Conservation (phyloP, 352 stramenopile species). For the Blastocystis sp. region DNA sequence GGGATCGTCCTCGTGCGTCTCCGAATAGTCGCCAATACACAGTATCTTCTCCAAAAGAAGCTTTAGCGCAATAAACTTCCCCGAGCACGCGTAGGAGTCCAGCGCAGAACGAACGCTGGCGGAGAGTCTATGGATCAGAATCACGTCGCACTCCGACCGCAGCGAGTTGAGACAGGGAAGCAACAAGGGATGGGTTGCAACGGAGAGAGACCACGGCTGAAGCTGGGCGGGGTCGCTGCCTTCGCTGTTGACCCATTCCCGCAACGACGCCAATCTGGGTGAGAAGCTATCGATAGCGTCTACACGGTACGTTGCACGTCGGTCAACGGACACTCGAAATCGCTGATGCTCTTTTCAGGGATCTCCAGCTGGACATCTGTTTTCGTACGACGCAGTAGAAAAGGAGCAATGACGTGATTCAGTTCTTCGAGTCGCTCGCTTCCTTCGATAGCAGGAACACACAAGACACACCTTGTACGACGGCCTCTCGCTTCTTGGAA, state of each 20-base stretch:
- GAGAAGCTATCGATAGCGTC: background rate
- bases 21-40: background rate
- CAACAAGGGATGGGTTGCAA: constrained; percentile 6
- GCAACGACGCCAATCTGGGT: background rate
- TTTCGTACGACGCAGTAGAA: constrained; percentile 35
- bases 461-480: background rate
- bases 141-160: background rate
- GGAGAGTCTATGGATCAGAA: background rate
- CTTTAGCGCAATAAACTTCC: constrained; percentile 28
- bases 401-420: constrained; percentile 23
- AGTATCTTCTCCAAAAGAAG: constrained; percentile 20
- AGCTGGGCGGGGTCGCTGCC: background rate
- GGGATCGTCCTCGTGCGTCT: background rate
- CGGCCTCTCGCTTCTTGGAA: background rate
- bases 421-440: constrained; percentile 34
- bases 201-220: background rate
- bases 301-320: constrained; percentile 13
- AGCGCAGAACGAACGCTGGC: background rate
- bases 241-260: background rate
- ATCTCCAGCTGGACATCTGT: constrained; percentile 20
- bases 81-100: background rate
- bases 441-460: background rate
- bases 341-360: background rate
- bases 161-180: background rate
- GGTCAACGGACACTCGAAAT: constrained; percentile 17